Conservation (phyloP, 1,284 basidiomycete genomes). For the Neonothopanus nambi region DNA sequence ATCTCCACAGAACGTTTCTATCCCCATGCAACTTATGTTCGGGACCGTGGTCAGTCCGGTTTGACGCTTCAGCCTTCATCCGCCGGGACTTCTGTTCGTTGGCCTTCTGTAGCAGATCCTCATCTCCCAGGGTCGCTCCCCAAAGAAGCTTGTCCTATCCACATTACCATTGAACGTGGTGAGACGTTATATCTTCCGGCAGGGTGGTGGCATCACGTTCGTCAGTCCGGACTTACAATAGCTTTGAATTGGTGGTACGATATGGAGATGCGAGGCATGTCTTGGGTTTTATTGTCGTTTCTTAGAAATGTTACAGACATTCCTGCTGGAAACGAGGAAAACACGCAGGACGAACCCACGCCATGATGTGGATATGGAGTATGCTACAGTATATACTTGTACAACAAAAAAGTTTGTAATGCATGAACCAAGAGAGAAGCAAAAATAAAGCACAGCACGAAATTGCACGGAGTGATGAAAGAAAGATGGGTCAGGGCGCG, state of each 20-base stretch:
- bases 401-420: not conserved
- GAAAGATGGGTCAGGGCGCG: slow-evolving; percentile 43
- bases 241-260: slow-evolving; percentile 93
- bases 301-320: slow-evolving; percentile 30
- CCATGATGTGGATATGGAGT: not conserved
- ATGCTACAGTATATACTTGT: slow-evolving; percentile 8
- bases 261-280: slow-evolving; percentile 66
- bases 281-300: slow-evolving; percentile 67
- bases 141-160: slow-evolving; percentile 58
- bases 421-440: slow-evolving; percentile 8
- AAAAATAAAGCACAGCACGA: slow-evolving; percentile 11
- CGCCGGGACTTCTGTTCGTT: slow-evolving; percentile 50
- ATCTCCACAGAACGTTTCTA: slow-evolving; percentile 57
- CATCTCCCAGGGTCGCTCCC: slow-evolving; percentile 44
- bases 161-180: slow-evolving; percentile 65
- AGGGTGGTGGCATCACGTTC: slow-evolving; percentile 91
- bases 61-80: slow-evolving; percentile 50
- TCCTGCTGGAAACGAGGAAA: slow-evolving; percentile 30
- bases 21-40: slow-evolving; percentile 67
- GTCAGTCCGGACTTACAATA: slow-evolving; percentile 63
- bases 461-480: slow-evolving; percentile 1
- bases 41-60: slow-evolving; percentile 31
- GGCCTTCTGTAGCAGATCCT: slow-evolving; percentile 74
- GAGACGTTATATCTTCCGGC: slow-evolving; percentile 88
- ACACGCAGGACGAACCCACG: slow-evolving; percentile 19